Base-by-base conservation (phyloP, 1,284 basidiomycete genomes). In the Microstroma glucosiphilum region DNA sequence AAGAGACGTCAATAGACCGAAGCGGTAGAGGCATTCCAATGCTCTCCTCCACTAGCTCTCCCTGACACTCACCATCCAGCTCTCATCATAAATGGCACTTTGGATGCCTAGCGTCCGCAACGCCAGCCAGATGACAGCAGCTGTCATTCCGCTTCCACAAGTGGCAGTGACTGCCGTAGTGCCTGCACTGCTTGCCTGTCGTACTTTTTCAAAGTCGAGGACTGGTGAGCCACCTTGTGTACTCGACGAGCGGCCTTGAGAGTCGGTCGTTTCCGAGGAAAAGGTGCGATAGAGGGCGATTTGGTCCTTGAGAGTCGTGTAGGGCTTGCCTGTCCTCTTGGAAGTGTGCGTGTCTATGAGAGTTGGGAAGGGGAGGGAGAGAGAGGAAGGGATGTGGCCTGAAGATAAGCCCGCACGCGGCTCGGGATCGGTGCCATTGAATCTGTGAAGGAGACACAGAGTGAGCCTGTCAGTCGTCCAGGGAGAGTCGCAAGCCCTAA, bases 381-480 rank as follows among this genome's bases (percentile, higher is more conserved):
- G 82, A 0, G 92, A 89, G 79, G 88, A 81, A 0, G 94, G 94
- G 65, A 98, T 94, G 79, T 98, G 96, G 0, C 96, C 96, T 0
- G 90, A 91, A 9, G 90, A 85, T 57, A 98, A 83, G 8, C 88
- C 88, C 1, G 90, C 85, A 19, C 94, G 86, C 4, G 96, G 96
- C 80, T 99, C 96, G 7, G 92, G 89, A 56, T 88, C 88, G 30
- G 83, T 83, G 25, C 93, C 94, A 42, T 76, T 68, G 64, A 78
- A 81, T 40, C 88, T 89, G 30, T 37, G 30, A 37, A 37, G 30
- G 30, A 37, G 30, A 9, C 30, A 37, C 30, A 9, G 4, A 37
- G 30, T 37, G 4, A 37, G 30, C 30, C 30, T 37, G 3, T 37
- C 30, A 37, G 9, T 9, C 30, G 30, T 9, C 30, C 30, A 37